These are phyloP conservation scores for Auriculariales sp. DNA, from an alignment of 768 basidiomycete genomes.

Conservation along the genomic window DNA sequence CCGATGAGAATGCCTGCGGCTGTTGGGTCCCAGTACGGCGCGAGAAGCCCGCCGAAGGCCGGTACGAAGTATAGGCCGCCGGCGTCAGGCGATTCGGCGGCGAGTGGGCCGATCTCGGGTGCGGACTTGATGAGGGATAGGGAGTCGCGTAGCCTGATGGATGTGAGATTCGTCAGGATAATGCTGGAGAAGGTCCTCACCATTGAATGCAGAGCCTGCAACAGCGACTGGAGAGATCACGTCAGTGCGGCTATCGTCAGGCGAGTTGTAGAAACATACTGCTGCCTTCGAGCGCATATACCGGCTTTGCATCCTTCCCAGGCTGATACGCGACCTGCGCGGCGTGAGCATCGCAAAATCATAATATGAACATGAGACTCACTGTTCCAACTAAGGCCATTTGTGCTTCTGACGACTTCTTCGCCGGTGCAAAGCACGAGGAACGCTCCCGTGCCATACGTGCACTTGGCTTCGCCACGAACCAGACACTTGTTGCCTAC, in stretches of 20 bases:
- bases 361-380: constrained; percentile 9
- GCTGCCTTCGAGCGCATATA: constrained; percentile 90
- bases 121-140: constrained; percentile 72
- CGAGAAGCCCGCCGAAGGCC: constrained; percentile 88
- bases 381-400: constrained; percentile 87
- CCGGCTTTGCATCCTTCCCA: constrained; percentile 58
- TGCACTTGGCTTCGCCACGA: constrained; percentile 94
- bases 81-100: constrained; percentile 56
- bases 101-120: constrained; percentile 72
- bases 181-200: constrained; percentile 14
- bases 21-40: constrained; percentile 94
- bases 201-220: constrained; percentile 95
- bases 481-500: constrained; percentile 90
- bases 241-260: neutral
- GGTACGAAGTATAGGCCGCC: constrained; percentile 96
- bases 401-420: constrained; percentile 69
- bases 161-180: neutral
- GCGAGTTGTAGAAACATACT: constrained; percentile 37
- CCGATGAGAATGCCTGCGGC: constrained; percentile 82
- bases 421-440: constrained; percentile 86
- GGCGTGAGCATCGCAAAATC: neutral
- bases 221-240: constrained; percentile 51
- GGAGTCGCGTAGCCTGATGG: constrained; percentile 67
- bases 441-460: constrained; percentile 92
- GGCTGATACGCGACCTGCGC: constrained; percentile 81